Evolutionary conservation across 805 yeast genomes (phyloP).

Genomic region (Kodamaea restingae): DNA sequence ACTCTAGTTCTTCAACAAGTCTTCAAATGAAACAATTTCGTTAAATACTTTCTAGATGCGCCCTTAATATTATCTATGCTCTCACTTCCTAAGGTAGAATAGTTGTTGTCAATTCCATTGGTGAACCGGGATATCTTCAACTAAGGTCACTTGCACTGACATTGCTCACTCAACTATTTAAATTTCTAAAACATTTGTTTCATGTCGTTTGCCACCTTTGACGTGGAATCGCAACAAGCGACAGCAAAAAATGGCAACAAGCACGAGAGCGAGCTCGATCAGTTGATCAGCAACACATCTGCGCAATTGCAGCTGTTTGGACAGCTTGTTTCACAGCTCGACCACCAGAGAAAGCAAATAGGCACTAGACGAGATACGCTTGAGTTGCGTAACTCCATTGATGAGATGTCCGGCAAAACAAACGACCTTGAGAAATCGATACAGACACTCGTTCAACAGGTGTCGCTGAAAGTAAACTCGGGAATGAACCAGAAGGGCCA

Average conservation of each 20-base stretch:
- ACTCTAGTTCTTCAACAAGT: too few relatives aligned
- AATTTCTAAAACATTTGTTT: neutral
- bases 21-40: too few relatives aligned
- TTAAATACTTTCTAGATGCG: too few relatives aligned
- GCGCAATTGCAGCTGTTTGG: slow-evolving; percentile 44
- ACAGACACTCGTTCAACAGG: slow-evolving; percentile 24
- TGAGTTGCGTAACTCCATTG: slow-evolving; percentile 32
- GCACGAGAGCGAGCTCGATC: slow-evolving; percentile 27
- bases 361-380: slow-evolving; percentile 51
- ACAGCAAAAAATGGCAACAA: slow-evolving; percentile 3
- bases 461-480: slow-evolving; percentile 24
- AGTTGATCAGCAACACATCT: slow-evolving; percentile 33
- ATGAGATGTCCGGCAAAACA: slow-evolving; percentile 30
- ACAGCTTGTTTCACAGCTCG: slow-evolving; percentile 46
- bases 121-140: too few relatives aligned
- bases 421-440: slow-evolving; percentile 30
- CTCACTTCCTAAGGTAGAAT: too few relatives aligned
- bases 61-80: too few relatives aligned
- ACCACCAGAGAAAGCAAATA: slow-evolving; percentile 44
- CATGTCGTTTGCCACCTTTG: slow-evolving; percentile 56
- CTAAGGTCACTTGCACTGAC: too few relatives aligned
- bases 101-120: too few relatives aligned
- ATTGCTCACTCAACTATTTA: too few relatives aligned
- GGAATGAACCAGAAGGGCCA: slow-evolving; percentile 20
- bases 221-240: slow-evolving; percentile 45